Base-by-base conservation (phyloP, 352 stramenopile genomes). In the Globisporangium yorkense region DNA sequence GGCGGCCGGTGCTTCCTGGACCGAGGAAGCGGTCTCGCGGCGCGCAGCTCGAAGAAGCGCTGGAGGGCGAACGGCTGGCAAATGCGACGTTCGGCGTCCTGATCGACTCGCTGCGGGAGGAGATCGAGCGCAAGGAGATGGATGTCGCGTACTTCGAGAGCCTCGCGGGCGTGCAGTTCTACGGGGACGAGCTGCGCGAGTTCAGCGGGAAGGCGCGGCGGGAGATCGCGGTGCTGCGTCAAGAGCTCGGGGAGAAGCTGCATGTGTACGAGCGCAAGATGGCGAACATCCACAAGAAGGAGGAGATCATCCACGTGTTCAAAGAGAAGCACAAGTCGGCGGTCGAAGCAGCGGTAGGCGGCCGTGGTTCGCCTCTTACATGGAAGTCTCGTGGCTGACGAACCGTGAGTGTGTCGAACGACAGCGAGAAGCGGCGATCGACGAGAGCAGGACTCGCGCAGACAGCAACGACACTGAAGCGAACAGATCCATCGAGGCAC, bases 131-230 rank as follows among this genome's bases (percentile, higher is more conserved):
- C 21, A 88, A 89, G 51, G 68, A 80, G 45, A 92, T 92, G 82
- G 80, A 92, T 54, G 56, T 89, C 10, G 82, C 82, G 21, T 88
- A 85, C 44, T 88, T 88, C 37, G 82, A 92, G 58, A 92, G 76
- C 52, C 74, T 87, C 44, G 59, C 67, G 0, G 74, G 82, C 20
- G 60, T 89, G 13, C 77, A 88, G 61, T 64, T 75, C 5, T 87
- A 77, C 29, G 61, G 65, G 3, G 56, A 74, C 31, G 77, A 89
- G 48, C 52, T 89, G 6, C 48, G 56, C 13, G 67, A 75, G n/a
- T 86, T 89, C 47, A 68, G 58, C 3, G 43, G 13, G 2, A 77
- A 83, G 48, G 76, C 76, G 3, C 63, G 62, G 1, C 29, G 51
- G 7, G 75, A 87, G 12, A 51, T 89, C 6, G 50, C 45, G 5